These are phyloP conservation scores for Favolaschia claudopus DNA, from an alignment of 768 basidiomycete species.

Conservation along the genomic window DNA sequence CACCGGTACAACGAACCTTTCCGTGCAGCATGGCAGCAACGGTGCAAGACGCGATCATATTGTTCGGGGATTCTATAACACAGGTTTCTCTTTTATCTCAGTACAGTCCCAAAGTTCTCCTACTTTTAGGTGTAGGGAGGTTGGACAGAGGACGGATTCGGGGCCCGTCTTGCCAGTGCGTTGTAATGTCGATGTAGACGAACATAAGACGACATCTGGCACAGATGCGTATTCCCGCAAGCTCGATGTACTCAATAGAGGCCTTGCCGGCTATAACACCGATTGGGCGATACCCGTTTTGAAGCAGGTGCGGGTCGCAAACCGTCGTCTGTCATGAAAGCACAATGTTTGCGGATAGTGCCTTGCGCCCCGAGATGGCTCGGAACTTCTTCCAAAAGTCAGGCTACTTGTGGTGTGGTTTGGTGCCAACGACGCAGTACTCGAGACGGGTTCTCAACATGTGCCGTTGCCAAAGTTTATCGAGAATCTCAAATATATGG, in stretches of 20 bases:
- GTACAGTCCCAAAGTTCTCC: no score
- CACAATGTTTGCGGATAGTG: slow-evolving; percentile 51
- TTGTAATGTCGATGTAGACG: slow-evolving; percentile 15
- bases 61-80: slow-evolving; percentile 86
- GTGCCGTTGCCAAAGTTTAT: slow-evolving; percentile 74
- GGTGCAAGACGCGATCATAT: slow-evolving; percentile 71
- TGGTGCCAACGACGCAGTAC: slow-evolving; percentile 87
- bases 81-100: no score
- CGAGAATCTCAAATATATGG: slow-evolving; percentile 67
- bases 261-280: slow-evolving; percentile 85
- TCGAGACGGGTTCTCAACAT: slow-evolving; percentile 72
- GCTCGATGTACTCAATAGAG: slow-evolving; percentile 88
- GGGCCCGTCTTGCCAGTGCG: slow-evolving; percentile 72
- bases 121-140: no score
- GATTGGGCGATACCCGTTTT: slow-evolving; percentile 86
- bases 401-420: slow-evolving; percentile 88
- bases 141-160: slow-evolving; percentile 70
- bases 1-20: no score
- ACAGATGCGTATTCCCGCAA: slow-evolving; percentile 81
- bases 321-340: neutral
- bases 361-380: slow-evolving; percentile 61
- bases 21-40: slow-evolving; percentile 56
- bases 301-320: slow-evolving; percentile 61
- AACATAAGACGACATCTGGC: neutral
- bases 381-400: slow-evolving; percentile 60